Evolutionary conservation across 176 grass and related monocot species (phyloP).

Genomic region (Paspalum notatum): DNA sequence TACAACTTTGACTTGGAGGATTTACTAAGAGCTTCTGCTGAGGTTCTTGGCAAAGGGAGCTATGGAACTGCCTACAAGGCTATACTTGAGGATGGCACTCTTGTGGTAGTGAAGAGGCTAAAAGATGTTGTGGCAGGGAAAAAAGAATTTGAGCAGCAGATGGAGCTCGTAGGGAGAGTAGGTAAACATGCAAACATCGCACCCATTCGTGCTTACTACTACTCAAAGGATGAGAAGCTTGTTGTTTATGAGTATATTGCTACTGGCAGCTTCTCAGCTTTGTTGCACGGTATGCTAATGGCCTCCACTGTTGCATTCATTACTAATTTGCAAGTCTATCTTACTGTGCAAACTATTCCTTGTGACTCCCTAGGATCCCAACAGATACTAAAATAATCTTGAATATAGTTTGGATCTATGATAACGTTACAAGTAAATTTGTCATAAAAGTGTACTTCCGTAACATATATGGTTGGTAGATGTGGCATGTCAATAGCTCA

Average conservation of each 20-base stretch:
- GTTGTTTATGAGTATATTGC: constrained; percentile 88
- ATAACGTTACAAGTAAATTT: not conserved
- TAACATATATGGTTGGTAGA: not conserved
- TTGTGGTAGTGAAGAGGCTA: constrained; percentile 93
- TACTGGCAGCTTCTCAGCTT: constrained; percentile 69
- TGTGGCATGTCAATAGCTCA: not conserved
- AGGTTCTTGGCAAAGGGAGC: constrained; percentile 96
- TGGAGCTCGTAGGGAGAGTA: constrained; percentile 83
- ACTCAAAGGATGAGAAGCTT: constrained; percentile 99
- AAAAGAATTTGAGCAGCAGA: constrained; percentile 97
- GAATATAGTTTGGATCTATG: not conserved
- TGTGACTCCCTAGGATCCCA: not conserved
- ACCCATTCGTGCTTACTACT: constrained; percentile 88
- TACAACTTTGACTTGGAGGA: constrained; percentile 98
- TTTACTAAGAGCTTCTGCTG: constrained; percentile 87
- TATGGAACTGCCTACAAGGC: constrained; percentile 94
- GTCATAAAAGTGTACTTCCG: not conserved
- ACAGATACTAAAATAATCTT: not conserved
- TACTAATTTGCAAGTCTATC: not conserved
- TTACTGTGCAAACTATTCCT: constrained; percentile 1
- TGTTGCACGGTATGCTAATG: constrained; percentile 79
- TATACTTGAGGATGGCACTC: constrained; percentile 80
- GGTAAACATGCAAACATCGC: constrained; percentile 73
- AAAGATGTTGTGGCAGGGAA: constrained; percentile 89
- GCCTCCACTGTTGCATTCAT: constrained; percentile 7